Evolutionary conservation across 2,329 filamentous ascomycete species (phyloP).

Genomic region (Fusarium sulawesiense): DNA sequence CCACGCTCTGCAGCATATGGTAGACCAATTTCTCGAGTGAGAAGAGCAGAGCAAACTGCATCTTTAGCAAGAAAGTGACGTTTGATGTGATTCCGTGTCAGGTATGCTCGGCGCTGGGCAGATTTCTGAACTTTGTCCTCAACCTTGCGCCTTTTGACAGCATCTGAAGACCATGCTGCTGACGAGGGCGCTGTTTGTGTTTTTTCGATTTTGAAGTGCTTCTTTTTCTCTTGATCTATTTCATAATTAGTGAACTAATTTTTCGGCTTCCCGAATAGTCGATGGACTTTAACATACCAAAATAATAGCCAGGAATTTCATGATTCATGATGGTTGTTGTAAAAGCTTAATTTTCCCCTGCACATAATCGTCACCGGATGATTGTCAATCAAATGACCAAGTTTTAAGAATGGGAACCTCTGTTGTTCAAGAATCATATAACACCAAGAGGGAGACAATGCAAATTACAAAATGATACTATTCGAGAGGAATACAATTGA

Average conservation of each 20-base stretch:
- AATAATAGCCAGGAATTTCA: conserved; percentile 67
- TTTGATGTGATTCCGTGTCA: conserved; percentile 54
- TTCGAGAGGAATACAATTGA: too few relatives aligned
- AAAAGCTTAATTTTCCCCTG: background rate
- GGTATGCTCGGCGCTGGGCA: conserved; percentile 43
- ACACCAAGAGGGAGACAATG: background rate
- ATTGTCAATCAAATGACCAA: background rate
- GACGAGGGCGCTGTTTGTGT: conserved; percentile 62
- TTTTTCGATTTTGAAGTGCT: conserved; percentile 76
- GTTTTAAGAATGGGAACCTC: background rate
- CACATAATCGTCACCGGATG: background rate
- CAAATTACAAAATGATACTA: too few relatives aligned
- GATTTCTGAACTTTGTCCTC: conserved; percentile 53
- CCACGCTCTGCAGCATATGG: conserved; percentile 31
- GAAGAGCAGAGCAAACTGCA: conserved; percentile 45
- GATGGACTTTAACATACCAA: conserved; percentile 52
- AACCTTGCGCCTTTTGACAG: conserved; percentile 66
- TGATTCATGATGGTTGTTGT: conserved; percentile 44
- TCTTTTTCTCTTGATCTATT: conserved; percentile 67
- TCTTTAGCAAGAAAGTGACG: conserved; percentile 53
- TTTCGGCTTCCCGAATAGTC: background rate
- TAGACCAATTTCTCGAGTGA: conserved; percentile 45
- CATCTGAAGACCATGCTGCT: conserved; percentile 67
- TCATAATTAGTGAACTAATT: background rate
- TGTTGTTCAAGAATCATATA: background rate